Conservation (phyloP, 1,284 basidiomycete species). For the Cystobasidium pallidum region DNA sequence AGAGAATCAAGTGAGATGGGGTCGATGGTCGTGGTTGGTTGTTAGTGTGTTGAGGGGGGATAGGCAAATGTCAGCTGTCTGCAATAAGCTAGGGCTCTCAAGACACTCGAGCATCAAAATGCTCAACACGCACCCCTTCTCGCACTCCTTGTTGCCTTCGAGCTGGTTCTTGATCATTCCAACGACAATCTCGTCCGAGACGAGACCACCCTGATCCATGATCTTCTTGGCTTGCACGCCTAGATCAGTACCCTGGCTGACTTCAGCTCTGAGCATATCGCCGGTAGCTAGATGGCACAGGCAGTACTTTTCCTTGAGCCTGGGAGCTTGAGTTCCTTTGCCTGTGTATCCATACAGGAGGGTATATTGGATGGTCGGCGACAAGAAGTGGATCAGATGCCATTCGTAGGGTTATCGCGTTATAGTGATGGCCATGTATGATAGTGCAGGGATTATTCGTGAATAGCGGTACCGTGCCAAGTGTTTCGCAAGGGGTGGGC, state of each 20-base stretch:
- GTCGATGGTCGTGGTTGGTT: too few relatives aligned
- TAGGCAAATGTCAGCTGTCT: too few relatives aligned
- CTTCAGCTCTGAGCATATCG: constrained; percentile 97
- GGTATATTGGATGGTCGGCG: not conserved
- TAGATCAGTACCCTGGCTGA: constrained; percentile 80
- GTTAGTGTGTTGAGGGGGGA: too few relatives aligned
- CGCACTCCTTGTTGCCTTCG: constrained; percentile 87
- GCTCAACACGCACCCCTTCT: constrained; percentile 75
- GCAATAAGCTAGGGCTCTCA: too few relatives aligned
- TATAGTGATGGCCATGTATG: too few relatives aligned
- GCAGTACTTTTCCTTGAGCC: constrained; percentile 88
- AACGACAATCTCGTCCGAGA: constrained; percentile 96
- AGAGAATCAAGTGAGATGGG: not conserved
- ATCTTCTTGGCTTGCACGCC: constrained; percentile 94
- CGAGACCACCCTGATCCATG: constrained; percentile 93
- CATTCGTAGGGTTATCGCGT: too few relatives aligned
- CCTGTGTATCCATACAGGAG: constrained; percentile 66
- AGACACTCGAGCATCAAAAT: not conserved
- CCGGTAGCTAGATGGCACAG: constrained; percentile 98
- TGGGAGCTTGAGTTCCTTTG: constrained; percentile 96
- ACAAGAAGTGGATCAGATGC: too few relatives aligned
- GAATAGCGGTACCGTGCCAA: too few relatives aligned
- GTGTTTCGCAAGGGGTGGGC: too few relatives aligned
- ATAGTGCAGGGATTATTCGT: too few relatives aligned
- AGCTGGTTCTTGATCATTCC: constrained; percentile 96